Evolutionary conservation across 78 protist genomes (phyloP), one percentile per base, ranked within the genome.

Genomic region (Chrysochromulina parva): DNA sequence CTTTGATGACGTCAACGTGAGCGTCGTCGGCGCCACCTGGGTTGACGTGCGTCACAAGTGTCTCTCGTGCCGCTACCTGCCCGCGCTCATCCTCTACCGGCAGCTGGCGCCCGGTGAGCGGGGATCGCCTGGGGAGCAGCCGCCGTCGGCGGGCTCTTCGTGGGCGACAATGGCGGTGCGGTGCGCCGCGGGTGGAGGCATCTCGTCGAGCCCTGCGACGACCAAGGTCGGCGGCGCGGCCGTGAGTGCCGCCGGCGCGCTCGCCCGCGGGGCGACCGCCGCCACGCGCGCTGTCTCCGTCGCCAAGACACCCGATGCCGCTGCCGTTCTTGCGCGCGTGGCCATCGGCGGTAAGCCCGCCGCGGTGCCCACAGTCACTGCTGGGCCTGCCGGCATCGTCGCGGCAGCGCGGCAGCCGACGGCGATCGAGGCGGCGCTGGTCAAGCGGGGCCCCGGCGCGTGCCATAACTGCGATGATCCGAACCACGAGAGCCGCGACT

Each of bases 381-480:
- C n/a, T n/a, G 22, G 22, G 6, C 62, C 62, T 11, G 11, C 6
- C 62, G 62, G 62, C 62, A 11, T 58, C 6, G 22, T 6, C 22
- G 62, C 62, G 11, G 22, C 6, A 58, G 62, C 62, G 22, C n/a
- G n/a, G n/a, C n/a, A n/a, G n/a, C n/a, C n/a, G n/a, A n/a, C n/a
- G n/a, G 22, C 62, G 62, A 13, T 11, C 62, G 50, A 24, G 50
- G n/a, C 78, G 7, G 16, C 78, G 38, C 78, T 16, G 11, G 19
- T n/a, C 28, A 74, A 74, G 55, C 53, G 82, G 19, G 82, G 82
- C 16, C 82, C 82, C 22, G 82, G 82, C 17, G 82, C 82, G 14
- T 74, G 82, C 82, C 82, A 74, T 57, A 74, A 74, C 55, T 74
- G 82, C 16, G 82, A 74, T n/a, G 82, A 74, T 19, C 82, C 82